phyloP scores from a whole-genome alignment of 208 protist genomes.

The Lotmaria passim region DNA sequence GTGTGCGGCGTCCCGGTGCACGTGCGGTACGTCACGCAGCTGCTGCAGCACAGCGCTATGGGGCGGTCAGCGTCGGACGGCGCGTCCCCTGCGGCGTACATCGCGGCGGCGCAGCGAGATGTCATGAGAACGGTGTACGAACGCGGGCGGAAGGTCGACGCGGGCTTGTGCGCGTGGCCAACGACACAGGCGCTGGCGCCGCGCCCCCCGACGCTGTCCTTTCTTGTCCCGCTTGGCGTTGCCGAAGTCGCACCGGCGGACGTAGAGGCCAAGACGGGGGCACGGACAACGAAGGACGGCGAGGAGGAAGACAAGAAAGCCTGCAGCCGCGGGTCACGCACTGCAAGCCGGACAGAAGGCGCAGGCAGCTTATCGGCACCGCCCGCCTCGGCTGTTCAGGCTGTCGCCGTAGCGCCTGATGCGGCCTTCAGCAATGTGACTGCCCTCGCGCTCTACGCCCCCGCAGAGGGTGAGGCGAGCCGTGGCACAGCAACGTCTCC shows the following conservation, averaged over 20 bases:
- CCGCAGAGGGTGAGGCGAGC: not conserved
- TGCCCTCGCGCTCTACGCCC: constrained; percentile 19
- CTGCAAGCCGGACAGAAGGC: too few species aligned
- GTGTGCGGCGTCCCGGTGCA: constrained; percentile 72
- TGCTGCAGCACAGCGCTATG: constrained; percentile 26
- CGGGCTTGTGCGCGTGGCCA: constrained; percentile 10
- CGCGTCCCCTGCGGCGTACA: not conserved
- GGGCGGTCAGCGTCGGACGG: not conserved
- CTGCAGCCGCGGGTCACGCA: not conserved
- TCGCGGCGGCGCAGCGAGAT: constrained; percentile 18
- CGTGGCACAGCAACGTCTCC: not conserved
- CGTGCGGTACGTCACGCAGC: constrained; percentile 56
- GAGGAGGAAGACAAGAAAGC: not conserved
- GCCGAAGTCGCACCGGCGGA: not conserved
- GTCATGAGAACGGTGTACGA: constrained; percentile 37
- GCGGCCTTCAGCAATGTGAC: constrained; percentile 19
- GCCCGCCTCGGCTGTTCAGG: not conserved
- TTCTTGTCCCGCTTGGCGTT: constrained; percentile 18
- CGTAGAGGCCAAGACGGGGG: too few species aligned
- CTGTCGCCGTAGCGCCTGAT: constrained; percentile 16
- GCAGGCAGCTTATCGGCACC: not conserved
- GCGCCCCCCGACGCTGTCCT: not conserved
- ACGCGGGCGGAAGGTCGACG: constrained; percentile 34
- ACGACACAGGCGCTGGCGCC: not conserved
- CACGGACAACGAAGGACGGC: not conserved